These are phyloP conservation scores for Solanum arcanum DNA, from an alignment of 257 asterid genomes.

Conservation along the genomic window DNA sequence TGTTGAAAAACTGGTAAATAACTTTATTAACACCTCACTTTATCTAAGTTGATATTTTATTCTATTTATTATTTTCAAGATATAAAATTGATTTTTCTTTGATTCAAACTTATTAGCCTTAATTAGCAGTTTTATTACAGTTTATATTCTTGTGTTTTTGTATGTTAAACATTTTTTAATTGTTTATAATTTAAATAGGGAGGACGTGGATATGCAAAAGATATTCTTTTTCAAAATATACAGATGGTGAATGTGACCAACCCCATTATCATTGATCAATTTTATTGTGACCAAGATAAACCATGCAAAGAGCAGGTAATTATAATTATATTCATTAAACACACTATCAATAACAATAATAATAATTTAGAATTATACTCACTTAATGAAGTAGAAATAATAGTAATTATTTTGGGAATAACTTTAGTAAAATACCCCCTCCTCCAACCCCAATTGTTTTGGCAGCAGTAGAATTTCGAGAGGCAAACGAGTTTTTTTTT, in stretches of 20 bases:
- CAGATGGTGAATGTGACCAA: slow-evolving; percentile 56
- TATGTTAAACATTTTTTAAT: background rate
- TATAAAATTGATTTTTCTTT: background rate
- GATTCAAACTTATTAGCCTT: background rate
- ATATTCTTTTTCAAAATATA: slow-evolving; percentile 54
- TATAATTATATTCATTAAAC: background rate
- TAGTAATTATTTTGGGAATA: background rate
- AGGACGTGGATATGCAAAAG: slow-evolving; percentile 69
- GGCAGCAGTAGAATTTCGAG: no score
- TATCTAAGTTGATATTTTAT: background rate
- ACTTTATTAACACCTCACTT: background rate
- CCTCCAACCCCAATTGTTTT: background rate
- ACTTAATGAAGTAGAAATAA: background rate
- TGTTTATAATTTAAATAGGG: slow-evolving; percentile 32
- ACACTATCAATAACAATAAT: background rate
- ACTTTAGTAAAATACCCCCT: background rate
- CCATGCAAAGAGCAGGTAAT: slow-evolving; percentile 51
- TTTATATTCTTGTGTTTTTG: background rate
- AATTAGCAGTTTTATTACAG: background rate
- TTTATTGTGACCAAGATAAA: slow-evolving; percentile 56
- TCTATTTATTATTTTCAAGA: background rate
- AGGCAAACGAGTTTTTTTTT: no score
- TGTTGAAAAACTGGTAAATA: background rate
- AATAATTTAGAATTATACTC: background rate
- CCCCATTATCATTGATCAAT: slow-evolving; percentile 81